Evolutionary conservation across 2,329 filamentous ascomycete species (phyloP), one percentile per base, ranked within the genome.

Genomic region (Talaromyces piceae): DNA sequence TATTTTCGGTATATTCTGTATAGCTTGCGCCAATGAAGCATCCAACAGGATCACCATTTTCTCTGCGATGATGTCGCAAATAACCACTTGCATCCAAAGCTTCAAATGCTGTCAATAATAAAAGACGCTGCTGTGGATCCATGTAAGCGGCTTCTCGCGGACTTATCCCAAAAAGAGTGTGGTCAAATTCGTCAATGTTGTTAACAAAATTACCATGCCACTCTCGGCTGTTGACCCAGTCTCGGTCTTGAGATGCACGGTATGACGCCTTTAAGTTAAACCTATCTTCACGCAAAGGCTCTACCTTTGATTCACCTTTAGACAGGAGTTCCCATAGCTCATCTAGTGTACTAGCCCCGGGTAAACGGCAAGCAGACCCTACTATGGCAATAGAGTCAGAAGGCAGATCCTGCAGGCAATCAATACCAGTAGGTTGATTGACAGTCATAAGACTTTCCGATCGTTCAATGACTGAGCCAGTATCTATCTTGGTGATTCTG

Each of bases 261-360:
- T 54, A 22, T 51, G 54, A 9, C 47, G 22, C 2, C 33, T 26
- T 1, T 49, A 45, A 3, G 58, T 39, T 50, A 51, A 51, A 3
- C 13, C 41, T 13, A 16, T 9, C 20, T 37, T 37, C 33, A 20
- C 33, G 33, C 5, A 37, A 18, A 13, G 9, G 16, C 37, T 55
- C 52, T 45, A 13, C 33, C 16, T 45, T 33, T 0, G 58, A 59
- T 20, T 55, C 20, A 7, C 58, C 60, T 2, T 20, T 30, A 3
- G 28, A 44, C 4, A 61, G 43, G 18, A 71, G 52, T 1, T 65
- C 54, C 66, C 66, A 69, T 16, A 69, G 57, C 16, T 61, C 61
- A 6, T 58, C 55, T 1, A 67, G 52, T 3, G 55, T 52, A 22
- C 62, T 60, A 9, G 59, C 63, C 3, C 61, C 63, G 6, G 66